phyloP scores from a whole-genome alignment of 2,329 filamentous ascomycete genomes.

The Ambrosiella beaveri region DNA sequence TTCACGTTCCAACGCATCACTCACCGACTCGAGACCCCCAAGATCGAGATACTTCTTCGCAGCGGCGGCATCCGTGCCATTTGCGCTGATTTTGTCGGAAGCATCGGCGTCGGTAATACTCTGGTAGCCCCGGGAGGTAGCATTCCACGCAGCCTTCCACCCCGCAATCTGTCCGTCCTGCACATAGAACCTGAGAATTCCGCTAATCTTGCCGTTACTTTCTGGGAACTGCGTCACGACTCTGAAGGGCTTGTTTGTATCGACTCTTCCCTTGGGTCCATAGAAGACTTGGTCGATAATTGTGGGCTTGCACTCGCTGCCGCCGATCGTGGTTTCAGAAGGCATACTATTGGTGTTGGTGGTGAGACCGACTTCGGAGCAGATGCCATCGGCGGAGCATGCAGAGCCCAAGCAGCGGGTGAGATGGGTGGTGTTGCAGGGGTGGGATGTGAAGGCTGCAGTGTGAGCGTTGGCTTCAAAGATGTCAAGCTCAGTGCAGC shows the following conservation, averaged over 20 bases:
- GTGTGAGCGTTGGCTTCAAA: conserved; percentile 43
- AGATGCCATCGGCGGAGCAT: conserved; percentile 13
- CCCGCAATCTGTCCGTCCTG: conserved; percentile 39
- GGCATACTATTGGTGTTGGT: conserved; percentile 40
- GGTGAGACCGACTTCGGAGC: conserved; percentile 28
- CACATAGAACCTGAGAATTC: conserved; percentile 42
- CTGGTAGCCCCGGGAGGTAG: conserved; percentile 35
- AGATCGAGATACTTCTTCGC: conserved; percentile 28
- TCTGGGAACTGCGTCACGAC: conserved; percentile 42
- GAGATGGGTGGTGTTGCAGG: conserved; percentile 23
- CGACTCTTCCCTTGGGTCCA: conserved; percentile 37
- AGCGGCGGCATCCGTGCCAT: conserved; percentile 22
- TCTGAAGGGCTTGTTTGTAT: conserved; percentile 38
- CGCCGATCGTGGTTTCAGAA: conserved; percentile 30
- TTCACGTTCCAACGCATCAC: conserved; percentile 33
- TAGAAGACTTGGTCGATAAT: conserved; percentile 30
- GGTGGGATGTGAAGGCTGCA: conserved; percentile 38
- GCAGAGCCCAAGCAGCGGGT: conserved; percentile 14
- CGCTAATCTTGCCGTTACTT: conserved; percentile 16
- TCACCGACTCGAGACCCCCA: conserved; percentile 40
- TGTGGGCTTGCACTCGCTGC: not conserved
- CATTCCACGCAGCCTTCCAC: conserved; percentile 20
- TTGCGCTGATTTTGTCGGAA: conserved; percentile 36
- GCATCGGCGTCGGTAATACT: conserved; percentile 42
- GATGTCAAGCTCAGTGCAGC: conserved; percentile 40